Evolutionary conservation across 2,329 filamentous ascomycete species (phyloP).

Genomic region (Fusarium buharicum): DNA sequence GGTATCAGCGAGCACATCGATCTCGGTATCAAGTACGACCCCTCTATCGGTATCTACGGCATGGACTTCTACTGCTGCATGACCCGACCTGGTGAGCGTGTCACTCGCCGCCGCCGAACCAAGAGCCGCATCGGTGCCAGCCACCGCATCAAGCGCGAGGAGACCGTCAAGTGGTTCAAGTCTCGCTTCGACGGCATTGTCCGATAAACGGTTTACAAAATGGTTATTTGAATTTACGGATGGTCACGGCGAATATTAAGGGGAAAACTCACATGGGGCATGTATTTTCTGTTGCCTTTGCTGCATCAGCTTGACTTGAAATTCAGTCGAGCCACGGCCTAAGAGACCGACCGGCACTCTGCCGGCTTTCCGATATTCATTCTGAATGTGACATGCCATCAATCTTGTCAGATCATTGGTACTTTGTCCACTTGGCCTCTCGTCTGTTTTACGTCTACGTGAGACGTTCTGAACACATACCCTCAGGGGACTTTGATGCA

Average conservation of each 20-base stretch:
- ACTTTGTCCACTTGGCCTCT: slow-evolving; percentile 39
- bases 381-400: slow-evolving; percentile 53
- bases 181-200: slow-evolving; percentile 96
- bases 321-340: slow-evolving; percentile 72
- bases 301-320: slow-evolving; percentile 64
- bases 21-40: slow-evolving; percentile 99
- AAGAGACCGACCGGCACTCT: slow-evolving; percentile 76
- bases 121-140: slow-evolving; percentile 85
- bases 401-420: slow-evolving; percentile 38
- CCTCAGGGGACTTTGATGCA: slow-evolving; percentile 28
- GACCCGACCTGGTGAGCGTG: slow-evolving; percentile 98
- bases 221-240: slow-evolving; percentile 50
- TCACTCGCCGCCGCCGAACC: slow-evolving; percentile 91
- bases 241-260: slow-evolving; percentile 55
- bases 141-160: slow-evolving; percentile 93
- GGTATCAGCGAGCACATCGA: slow-evolving; percentile 99
- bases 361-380: slow-evolving; percentile 67
- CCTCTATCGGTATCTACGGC: slow-evolving; percentile 97
- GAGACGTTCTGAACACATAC: slow-evolving; percentile 35
- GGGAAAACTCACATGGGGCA: slow-evolving; percentile 51
- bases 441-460: slow-evolving; percentile 40
- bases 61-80: slow-evolving; percentile 99
- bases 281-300: slow-evolving; percentile 58
- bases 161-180: slow-evolving; percentile 98
- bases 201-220: slow-evolving; percentile 73